Conservation (phyloP, 768 basidiomycete species). For the Hemileccinum rubropunctum region DNA sequence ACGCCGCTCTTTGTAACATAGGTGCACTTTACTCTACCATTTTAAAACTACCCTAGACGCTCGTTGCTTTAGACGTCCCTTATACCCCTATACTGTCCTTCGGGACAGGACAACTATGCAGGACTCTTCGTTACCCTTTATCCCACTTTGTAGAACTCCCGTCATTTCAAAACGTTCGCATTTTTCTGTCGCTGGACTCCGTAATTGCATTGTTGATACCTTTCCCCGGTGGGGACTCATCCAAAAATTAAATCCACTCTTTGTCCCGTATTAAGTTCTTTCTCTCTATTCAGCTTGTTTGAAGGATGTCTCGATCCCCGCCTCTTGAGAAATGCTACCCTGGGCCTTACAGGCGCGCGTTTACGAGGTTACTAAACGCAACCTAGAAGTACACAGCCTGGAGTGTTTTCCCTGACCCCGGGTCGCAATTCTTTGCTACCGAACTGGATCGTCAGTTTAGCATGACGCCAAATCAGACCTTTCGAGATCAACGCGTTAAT, state of each 20-base stretch:
- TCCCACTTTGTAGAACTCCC: neutral
- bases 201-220: neutral
- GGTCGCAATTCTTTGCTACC: no score
- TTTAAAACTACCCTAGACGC: neutral
- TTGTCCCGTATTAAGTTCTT: neutral
- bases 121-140: neutral
- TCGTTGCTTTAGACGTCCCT: neutral
- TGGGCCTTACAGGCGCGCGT: no score
- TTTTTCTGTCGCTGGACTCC: no score
- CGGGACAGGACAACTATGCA: neutral
- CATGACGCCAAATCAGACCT: no score
- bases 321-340: no score
- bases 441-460: no score
- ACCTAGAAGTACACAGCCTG: no score
- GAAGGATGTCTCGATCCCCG: neutral
- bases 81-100: neutral
- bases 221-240: neutral
- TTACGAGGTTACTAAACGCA: no score
- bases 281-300: neutral
- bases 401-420: no score
- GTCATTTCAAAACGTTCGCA: neutral
- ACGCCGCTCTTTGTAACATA: slow-evolving; percentile 9
- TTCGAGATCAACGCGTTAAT: no score
- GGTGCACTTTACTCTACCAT: neutral
- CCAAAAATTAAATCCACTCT: neutral